These are phyloP conservation scores for Pontederia crassipes DNA, from an alignment of 176 grass and related monocot species.

Conservation along the genomic window DNA sequence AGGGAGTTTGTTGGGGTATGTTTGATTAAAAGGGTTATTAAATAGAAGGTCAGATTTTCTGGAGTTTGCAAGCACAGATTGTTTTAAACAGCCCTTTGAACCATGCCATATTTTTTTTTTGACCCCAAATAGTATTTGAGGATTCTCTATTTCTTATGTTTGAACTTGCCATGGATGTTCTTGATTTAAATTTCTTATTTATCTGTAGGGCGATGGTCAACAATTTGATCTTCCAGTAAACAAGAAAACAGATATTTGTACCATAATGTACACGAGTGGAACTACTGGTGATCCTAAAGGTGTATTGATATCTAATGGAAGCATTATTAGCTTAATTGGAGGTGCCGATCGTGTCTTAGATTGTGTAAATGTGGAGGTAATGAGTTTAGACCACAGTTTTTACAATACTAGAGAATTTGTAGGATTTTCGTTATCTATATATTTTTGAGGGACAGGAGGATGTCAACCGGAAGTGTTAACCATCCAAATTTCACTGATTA, in stretches of 20 bases:
- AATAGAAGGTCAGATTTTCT: too few relatives aligned
- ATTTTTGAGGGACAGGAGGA: too few relatives aligned
- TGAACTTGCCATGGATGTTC: too few relatives aligned
- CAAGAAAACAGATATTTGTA: constrained; percentile 73
- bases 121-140: too few relatives aligned
- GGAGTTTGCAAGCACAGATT: too few relatives aligned
- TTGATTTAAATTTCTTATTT: neutral
- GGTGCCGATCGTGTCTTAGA: constrained; percentile 36
- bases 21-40: too few relatives aligned
- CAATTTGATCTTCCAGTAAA: constrained; percentile 66
- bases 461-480: too few relatives aligned
- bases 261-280: constrained; percentile 94
- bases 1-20: too few relatives aligned
- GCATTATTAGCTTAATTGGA: constrained; percentile 42
- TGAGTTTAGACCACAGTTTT: neutral
- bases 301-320: constrained; percentile 78
- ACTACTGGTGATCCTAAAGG: constrained; percentile 96
- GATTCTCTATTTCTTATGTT: too few relatives aligned
- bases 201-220: constrained; percentile 40
- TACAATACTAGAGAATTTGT: neutral
- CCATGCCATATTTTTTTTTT: too few relatives aligned
- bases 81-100: too few relatives aligned
- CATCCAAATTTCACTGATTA: too few relatives aligned
- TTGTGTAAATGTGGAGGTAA: constrained; percentile 51
- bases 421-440: neutral